phyloP scores from a whole-genome alignment of 2,329 filamentous ascomycete species.

The Cadophora luteo-olivacea region DNA sequence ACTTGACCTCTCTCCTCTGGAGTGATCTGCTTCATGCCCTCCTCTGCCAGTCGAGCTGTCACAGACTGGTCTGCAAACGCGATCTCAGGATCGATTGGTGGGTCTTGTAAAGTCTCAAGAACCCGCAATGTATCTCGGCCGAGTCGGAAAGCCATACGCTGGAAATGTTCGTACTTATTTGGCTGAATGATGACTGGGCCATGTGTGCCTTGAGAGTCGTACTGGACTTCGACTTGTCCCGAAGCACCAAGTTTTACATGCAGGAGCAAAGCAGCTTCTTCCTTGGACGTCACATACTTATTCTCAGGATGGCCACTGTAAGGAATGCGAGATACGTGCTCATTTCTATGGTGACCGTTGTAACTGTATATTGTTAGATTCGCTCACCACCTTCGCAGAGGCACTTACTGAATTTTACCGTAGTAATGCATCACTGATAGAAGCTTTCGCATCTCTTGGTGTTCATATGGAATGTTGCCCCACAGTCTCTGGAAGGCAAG shows the following conservation, averaged over 20 bases:
- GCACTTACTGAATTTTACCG: constrained; percentile 30
- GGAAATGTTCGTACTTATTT: constrained; percentile 35
- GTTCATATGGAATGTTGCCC: neutral
- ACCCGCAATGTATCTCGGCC: constrained; percentile 31
- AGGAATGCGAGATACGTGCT: constrained; percentile 33
- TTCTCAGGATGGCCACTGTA: constrained; percentile 41
- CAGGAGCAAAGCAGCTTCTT: constrained; percentile 1
- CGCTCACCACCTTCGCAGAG: neutral
- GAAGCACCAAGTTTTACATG: constrained; percentile 12
- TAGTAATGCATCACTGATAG: neutral
- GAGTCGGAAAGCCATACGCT: constrained; percentile 34
- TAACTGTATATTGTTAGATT: neutral
- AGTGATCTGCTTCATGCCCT: constrained; percentile 19
- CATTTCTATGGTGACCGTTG: neutral
- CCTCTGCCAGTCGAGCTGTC: neutral
- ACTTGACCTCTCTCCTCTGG: constrained; percentile 14
- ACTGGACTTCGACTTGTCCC: constrained; percentile 30
- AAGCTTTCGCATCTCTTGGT: constrained; percentile 6
- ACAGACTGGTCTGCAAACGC: neutral
- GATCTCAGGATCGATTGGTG: neutral
- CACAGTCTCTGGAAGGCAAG: neutral
- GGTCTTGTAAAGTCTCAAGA: neutral
- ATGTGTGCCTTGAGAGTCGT: constrained; percentile 27
- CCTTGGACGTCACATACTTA: constrained; percentile 33
- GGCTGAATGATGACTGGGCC: constrained; percentile 38